These are phyloP conservation scores for Arabis alpina DNA, from an alignment of 345 rosid genomes.

Conservation along the genomic window DNA sequence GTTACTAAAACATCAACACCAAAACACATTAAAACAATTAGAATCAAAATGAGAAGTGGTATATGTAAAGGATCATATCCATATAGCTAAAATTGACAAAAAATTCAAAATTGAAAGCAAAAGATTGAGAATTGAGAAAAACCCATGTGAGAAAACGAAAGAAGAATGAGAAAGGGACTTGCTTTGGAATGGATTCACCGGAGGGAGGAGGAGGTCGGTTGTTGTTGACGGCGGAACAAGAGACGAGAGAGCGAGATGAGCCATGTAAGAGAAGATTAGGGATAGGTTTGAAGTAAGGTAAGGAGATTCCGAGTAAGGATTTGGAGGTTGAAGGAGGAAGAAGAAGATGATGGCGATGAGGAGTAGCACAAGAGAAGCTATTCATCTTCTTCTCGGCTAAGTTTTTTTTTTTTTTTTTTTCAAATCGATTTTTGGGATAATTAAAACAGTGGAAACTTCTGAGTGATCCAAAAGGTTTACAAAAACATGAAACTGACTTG, in stretches of 20 bases:
- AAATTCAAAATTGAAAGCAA: not conserved
- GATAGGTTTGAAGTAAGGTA: conserved; percentile 36
- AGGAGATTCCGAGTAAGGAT: conserved; percentile 36
- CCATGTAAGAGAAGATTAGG: conserved; percentile 36
- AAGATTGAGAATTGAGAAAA: not conserved
- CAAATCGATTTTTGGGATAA: conserved; percentile 19
- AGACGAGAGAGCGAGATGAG: conserved; percentile 36
- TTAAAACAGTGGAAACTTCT: too few relatives aligned
- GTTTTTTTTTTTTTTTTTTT: conserved; percentile 1
- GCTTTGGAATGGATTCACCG: conserved; percentile 61
- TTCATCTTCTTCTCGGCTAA: conserved; percentile 20
- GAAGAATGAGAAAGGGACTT: conserved; percentile 14
- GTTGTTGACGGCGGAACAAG: conserved; percentile 46
- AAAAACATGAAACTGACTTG: too few relatives aligned
- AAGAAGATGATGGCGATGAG: conserved; percentile 43
- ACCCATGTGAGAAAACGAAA: not conserved
- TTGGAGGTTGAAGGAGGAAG: conserved; percentile 41
- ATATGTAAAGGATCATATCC: not conserved
- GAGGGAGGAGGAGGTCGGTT: conserved; percentile 51
- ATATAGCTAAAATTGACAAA: not conserved
- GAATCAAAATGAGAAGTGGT: not conserved
- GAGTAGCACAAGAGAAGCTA: conserved; percentile 38
- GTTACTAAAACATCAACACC: conserved; percentile 49
- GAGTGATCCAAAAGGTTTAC: too few relatives aligned
- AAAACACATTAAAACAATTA: not conserved